Evolutionary conservation across 2,329 filamentous ascomycete species (phyloP).

Genomic region (Penicillium sumatraense): DNA sequence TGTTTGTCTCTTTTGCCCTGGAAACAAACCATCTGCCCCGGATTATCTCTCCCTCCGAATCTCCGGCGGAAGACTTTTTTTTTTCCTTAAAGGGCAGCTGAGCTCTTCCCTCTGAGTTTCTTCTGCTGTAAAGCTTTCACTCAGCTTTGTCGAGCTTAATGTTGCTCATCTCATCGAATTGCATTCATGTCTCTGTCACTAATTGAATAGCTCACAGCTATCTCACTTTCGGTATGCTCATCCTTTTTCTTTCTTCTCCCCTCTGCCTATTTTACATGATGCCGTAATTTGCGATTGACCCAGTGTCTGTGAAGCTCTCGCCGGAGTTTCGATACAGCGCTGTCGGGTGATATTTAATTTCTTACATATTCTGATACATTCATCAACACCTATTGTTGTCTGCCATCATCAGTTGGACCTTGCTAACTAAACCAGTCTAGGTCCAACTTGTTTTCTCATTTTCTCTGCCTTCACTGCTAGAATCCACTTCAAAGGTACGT

Average conservation of each 20-base stretch:
- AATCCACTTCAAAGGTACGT: constrained; percentile 27
- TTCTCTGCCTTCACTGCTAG: constrained; percentile 23
- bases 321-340: constrained; percentile 81
- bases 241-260: constrained; percentile 12
- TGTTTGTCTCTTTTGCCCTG: no score
- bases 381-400: constrained; percentile 5
- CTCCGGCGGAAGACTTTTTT: constrained; percentile 8
- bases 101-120: neutral
- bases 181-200: neutral
- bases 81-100: constrained; percentile 10
- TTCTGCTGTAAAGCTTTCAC: neutral
- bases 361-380: constrained; percentile 96
- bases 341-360: constrained; percentile 83
- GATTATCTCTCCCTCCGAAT: no score
- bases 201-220: neutral
- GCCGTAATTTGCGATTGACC: constrained; percentile 99
- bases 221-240: constrained; percentile 16
- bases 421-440: neutral
- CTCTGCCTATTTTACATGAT: constrained; percentile 63
- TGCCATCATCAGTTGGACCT: neutral
- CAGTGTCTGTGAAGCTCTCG: constrained; percentile 80
- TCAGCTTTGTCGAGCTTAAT: neutral
- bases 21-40: constrained; percentile 21
- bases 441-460: neutral
- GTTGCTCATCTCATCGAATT: neutral